These are phyloP conservation scores for Trichoderma atroviride DNA, from an alignment of 2,329 filamentous ascomycete species.

Conservation along the genomic window DNA sequence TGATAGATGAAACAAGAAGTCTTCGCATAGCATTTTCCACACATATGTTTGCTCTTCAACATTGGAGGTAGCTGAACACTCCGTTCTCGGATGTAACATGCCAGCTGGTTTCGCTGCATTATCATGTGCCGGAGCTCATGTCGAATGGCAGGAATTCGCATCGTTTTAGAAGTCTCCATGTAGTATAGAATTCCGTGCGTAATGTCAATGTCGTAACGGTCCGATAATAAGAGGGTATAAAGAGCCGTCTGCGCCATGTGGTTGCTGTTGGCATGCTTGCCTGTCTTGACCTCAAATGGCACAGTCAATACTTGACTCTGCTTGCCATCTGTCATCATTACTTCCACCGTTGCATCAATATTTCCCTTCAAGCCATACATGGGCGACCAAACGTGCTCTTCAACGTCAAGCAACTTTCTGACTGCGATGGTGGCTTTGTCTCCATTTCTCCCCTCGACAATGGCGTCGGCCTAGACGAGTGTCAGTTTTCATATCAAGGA, in stretches of 20 bases:
- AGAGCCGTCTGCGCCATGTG: constrained; percentile 93
- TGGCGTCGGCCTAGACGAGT: constrained; percentile 59
- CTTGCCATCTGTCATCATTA: constrained; percentile 73
- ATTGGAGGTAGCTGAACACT: constrained; percentile 81
- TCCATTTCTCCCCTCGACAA: constrained; percentile 78
- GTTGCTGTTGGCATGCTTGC: constrained; percentile 76
- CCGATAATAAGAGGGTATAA: constrained; percentile 88
- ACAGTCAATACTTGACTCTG: constrained; percentile 73
- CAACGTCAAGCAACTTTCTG: constrained; percentile 91
- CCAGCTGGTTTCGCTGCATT: constrained; percentile 89
- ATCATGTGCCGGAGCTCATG: constrained; percentile 95
- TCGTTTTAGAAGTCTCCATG: constrained; percentile 84
- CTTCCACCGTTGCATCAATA: constrained; percentile 94
- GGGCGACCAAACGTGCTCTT: constrained; percentile 98
- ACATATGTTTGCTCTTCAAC: constrained; percentile 79
- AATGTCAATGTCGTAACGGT: constrained; percentile 92
- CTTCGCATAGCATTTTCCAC: constrained; percentile 87
- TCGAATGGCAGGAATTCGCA: constrained; percentile 80
- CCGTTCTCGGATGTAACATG: constrained; percentile 80
- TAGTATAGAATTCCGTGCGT: constrained; percentile 93
- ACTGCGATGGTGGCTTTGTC: constrained; percentile 80
- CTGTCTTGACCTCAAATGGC: constrained; percentile 95
- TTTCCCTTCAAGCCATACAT: constrained; percentile 98
- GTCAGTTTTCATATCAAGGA: background rate
- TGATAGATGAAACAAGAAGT: constrained; percentile 92